Conservation (phyloP, 1,284 basidiomycete species). For the Moesziomyces globuligerus region DNA sequence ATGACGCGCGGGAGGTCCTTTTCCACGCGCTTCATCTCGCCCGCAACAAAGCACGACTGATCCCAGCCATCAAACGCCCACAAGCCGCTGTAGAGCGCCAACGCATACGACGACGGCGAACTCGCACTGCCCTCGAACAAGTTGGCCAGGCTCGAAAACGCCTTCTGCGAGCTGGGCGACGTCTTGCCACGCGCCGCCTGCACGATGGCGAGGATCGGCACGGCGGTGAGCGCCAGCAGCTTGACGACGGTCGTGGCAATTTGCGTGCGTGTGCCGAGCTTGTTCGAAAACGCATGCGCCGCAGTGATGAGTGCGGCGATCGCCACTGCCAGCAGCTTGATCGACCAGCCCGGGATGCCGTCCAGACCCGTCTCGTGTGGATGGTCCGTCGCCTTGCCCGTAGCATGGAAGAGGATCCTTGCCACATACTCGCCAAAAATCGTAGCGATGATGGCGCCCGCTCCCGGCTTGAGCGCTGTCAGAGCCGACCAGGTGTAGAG, state of each 20-base stretch:
- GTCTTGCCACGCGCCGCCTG: slow-evolving; percentile 75
- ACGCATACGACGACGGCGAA: slow-evolving; percentile 84
- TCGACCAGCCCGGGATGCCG: slow-evolving; percentile 88
- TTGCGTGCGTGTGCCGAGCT: slow-evolving; percentile 81
- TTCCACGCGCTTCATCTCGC: slow-evolving; percentile 87
- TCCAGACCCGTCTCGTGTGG: slow-evolving; percentile 77
- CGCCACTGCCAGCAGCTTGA: slow-evolving; percentile 82
- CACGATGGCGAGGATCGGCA: slow-evolving; percentile 78
- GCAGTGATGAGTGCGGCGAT: slow-evolving; percentile 79
- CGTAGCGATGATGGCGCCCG: slow-evolving; percentile 71
- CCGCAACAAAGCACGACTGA: slow-evolving; percentile 80
- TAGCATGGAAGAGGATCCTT: slow-evolving; percentile 70
- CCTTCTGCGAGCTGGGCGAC: slow-evolving; percentile 37
- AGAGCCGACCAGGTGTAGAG: slow-evolving; percentile 68
- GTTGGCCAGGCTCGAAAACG: slow-evolving; percentile 42
- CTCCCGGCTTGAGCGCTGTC: slow-evolving; percentile 71
- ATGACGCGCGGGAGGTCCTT: slow-evolving; percentile 89
- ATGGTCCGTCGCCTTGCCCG: slow-evolving; percentile 70
- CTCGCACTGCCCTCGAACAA: slow-evolving; percentile 80
- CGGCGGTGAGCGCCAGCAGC: slow-evolving; percentile 74
- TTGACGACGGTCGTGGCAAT: slow-evolving; percentile 89
- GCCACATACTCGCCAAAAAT: slow-evolving; percentile 81
- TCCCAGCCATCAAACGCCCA: slow-evolving; percentile 98
- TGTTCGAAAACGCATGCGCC: slow-evolving; percentile 82
- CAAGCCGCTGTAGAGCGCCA: slow-evolving; percentile 92